Evolutionary conservation across 805 yeast species (phyloP).

Genomic region (Saturnispora besseyi): DNA sequence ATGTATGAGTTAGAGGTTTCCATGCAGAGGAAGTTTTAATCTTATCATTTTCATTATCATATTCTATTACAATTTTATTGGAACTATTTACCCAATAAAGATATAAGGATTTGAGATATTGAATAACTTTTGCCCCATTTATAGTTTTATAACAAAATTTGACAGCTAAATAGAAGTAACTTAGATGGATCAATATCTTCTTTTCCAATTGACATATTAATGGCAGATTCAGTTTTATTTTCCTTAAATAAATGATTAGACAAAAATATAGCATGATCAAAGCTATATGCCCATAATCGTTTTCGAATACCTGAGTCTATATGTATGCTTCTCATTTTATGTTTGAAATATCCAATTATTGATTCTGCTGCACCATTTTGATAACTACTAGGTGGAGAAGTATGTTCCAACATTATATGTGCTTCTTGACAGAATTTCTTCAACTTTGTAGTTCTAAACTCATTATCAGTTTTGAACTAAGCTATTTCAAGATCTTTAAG

Average conservation of each 20-base stretch:
- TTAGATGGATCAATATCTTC: background rate
- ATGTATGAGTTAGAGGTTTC: background rate
- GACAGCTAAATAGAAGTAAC: background rate
- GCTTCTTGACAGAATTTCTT: background rate
- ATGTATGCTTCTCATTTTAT: background rate
- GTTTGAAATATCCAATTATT: background rate
- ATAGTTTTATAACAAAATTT: background rate
- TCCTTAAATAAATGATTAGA: background rate
- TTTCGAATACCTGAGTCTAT: background rate
- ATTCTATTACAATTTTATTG: background rate
- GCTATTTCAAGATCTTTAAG: background rate
- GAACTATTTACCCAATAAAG: background rate
- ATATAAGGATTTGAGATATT: background rate
- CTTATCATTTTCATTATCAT: background rate
- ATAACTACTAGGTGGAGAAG: background rate
- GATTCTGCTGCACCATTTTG: background rate
- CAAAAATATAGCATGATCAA: background rate
- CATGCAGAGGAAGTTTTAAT: background rate
- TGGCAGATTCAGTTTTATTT: background rate
- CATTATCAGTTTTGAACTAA: background rate
- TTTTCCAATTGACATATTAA: background rate
- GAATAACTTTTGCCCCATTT: background rate
- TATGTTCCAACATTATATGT: background rate
- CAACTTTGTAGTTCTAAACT: background rate
- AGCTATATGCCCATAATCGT: background rate